Evolutionary conservation across 1,139 yeast species (phyloP), one percentile per base, ranked within the genome.

Genomic region (Pichia sp.): DNA sequence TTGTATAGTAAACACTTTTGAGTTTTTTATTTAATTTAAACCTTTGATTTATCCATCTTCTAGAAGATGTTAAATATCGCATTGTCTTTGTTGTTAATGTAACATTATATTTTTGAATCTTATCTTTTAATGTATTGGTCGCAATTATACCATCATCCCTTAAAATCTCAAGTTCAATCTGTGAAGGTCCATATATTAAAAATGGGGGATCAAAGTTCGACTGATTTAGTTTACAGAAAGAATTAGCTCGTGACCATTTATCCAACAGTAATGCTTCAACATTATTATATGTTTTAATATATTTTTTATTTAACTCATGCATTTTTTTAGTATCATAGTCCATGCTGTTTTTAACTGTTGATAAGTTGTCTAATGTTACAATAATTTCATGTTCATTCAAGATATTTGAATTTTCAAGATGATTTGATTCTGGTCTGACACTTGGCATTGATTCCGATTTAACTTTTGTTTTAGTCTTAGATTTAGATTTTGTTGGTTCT

Each of bases 111-210:
- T 47, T 54, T n/a, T 60, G 53, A 2, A 63, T 54, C 44, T 63
- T 63, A 34, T 54, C 51, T 22, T 61, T 48, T 48, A 63, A 48
- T 10, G 61, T 56, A 48, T 60, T 60, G 9, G 66, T 62, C 18
- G 66, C 65, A 27, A 63, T 63, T 6, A 62, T 62, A 25, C 58
- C 64, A 30, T 54, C 60, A 1, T 55, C 53, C 41, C 54, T 56
- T 48, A 63, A 52, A 29, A 63, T 62, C 53, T 63, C 67, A 49
- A 53, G 59, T 43, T 63, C 67, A 25, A 62, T 60, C 48, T 63
- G 66, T 3, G 67, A 62, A 9, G 67, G 67, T 2, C 67, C 67
- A 49, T 63, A 63, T 58, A 63, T 63, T n/a, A 63, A 58, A 49
- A 63, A 62, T 25, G 56, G 60, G 16, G 54, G 58, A 9, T 48